phyloP scores from a whole-genome alignment of 2,329 filamentous ascomycete genomes.

The Colletotrichum sojae region DNA sequence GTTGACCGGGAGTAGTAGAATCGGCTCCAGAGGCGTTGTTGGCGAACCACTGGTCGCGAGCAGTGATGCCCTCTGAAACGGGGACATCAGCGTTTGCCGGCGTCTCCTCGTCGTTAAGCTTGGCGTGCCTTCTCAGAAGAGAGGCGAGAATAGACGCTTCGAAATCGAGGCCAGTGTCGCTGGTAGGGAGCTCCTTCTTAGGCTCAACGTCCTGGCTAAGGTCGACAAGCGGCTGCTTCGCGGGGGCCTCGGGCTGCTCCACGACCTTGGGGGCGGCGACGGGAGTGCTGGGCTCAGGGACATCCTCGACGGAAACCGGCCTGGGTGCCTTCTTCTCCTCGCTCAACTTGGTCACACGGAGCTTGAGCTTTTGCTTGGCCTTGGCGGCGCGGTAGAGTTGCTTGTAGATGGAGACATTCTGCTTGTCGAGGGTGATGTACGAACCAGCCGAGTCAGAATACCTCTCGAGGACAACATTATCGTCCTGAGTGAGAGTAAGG shows the following conservation, averaged over 20 bases:
- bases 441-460: slow-evolving; percentile 92
- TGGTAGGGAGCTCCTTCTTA: slow-evolving; percentile 38
- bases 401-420: slow-evolving; percentile 90
- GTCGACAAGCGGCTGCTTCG: slow-evolving; percentile 41
- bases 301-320: slow-evolving; percentile 67
- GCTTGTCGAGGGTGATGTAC: slow-evolving; percentile 84
- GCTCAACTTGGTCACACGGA: slow-evolving; percentile 72
- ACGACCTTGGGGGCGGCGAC: slow-evolving; percentile 43
- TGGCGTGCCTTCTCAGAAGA: slow-evolving; percentile 39
- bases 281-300: slow-evolving; percentile 51
- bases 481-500: slow-evolving; percentile 74
- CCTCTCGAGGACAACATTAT: slow-evolving; percentile 83
- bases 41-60: slow-evolving; percentile 51
- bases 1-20: neutral
- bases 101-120: slow-evolving; percentile 31
- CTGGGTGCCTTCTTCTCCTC: slow-evolving; percentile 54
- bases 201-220: slow-evolving; percentile 43
- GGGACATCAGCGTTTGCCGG: slow-evolving; percentile 41
- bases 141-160: slow-evolving; percentile 42
- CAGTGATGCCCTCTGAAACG: slow-evolving; percentile 45
- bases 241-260: slow-evolving; percentile 28
- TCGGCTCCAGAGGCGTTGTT: slow-evolving; percentile 36
- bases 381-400: slow-evolving; percentile 97
- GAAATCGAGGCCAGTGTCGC: slow-evolving; percentile 40
- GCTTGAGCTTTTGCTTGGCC: slow-evolving; percentile 96